Conservation (phyloP, 2,329 filamentous ascomycete genomes). For the Curvularia sp. region DNA sequence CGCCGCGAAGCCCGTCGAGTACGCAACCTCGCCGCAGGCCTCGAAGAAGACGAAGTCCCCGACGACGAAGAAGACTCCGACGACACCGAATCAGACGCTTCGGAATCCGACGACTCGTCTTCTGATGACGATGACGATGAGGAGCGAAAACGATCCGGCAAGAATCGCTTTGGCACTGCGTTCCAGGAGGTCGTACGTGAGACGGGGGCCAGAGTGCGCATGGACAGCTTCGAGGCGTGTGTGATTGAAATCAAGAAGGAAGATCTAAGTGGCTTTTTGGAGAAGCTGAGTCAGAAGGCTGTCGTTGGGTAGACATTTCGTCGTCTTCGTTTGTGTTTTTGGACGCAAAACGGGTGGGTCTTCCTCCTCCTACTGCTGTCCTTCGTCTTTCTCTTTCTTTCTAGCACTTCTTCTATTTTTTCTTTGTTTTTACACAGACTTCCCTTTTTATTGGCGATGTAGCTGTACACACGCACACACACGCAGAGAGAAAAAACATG, state of each 20-base stretch:
- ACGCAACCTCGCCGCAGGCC: constrained; percentile 60
- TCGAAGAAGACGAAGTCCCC: constrained; percentile 68
- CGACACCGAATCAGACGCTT: constrained; percentile 52
- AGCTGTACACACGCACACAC: background rate
- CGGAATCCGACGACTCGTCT: constrained; percentile 62
- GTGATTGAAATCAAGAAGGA: constrained; percentile 98
- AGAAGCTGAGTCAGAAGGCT: constrained; percentile 88
- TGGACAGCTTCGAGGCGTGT: constrained; percentile 97
- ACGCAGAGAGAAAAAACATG: background rate
- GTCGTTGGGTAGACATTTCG: constrained; percentile 65
- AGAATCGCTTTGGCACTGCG: constrained; percentile 91
- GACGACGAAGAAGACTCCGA: constrained; percentile 62
- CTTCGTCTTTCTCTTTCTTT: background rate
- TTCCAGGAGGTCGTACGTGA: constrained; percentile 95
- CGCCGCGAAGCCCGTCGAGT: constrained; percentile 59
- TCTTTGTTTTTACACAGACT: background rate
- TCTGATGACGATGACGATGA: constrained; percentile 67
- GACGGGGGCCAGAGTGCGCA: constrained; percentile 86
- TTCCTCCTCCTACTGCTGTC: no score
- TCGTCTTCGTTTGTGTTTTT: background rate
- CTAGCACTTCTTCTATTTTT: background rate
- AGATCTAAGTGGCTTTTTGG: constrained; percentile 87
- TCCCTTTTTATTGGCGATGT: background rate
- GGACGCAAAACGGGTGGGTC: background rate
- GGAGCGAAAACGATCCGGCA: constrained; percentile 72